Evolutionary conservation across 345 rosid species (phyloP).

Genomic region (Geranium rotundifolium): DNA sequence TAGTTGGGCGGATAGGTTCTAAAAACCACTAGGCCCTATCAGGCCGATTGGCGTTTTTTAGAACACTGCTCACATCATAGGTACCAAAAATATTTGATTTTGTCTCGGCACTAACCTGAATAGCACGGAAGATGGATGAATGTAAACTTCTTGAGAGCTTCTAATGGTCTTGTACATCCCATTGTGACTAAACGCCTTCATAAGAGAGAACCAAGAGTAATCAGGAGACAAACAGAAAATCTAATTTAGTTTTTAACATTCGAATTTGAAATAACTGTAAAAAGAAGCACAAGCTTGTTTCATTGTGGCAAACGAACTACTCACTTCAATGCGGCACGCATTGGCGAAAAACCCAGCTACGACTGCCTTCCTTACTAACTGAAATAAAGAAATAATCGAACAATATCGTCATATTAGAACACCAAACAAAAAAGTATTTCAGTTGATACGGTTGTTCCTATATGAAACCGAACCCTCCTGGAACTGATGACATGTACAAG

Average conservation of each 20-base stretch:
- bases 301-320: constrained; percentile 11
- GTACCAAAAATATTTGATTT: not conserved
- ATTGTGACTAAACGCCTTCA: constrained; percentile 52
- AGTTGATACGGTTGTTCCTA: not conserved
- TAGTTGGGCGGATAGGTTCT: too few relatives aligned
- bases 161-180: constrained; percentile 82
- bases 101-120: constrained; percentile 49
- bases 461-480: not conserved
- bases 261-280: too few relatives aligned
- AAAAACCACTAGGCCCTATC: too few relatives aligned
- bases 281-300: not conserved
- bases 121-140: constrained; percentile 84
- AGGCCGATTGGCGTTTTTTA: too few relatives aligned
- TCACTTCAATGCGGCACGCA: constrained; percentile 74
- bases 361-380: constrained; percentile 82
- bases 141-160: constrained; percentile 80
- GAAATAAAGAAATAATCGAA: constrained; percentile 12
- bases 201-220: not conserved
- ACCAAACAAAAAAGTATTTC: not conserved
- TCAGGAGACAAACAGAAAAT: not conserved
- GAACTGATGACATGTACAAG: too few relatives aligned
- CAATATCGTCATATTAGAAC: not conserved
- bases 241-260: too few relatives aligned
- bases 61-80: not conserved
- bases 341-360: constrained; percentile 83